Percentiles rank a stretch among this genome's conserved stretches.
phyloP scores from a whole-genome alignment of 139 green algal species.

The Chlorella ohadii region DNA sequence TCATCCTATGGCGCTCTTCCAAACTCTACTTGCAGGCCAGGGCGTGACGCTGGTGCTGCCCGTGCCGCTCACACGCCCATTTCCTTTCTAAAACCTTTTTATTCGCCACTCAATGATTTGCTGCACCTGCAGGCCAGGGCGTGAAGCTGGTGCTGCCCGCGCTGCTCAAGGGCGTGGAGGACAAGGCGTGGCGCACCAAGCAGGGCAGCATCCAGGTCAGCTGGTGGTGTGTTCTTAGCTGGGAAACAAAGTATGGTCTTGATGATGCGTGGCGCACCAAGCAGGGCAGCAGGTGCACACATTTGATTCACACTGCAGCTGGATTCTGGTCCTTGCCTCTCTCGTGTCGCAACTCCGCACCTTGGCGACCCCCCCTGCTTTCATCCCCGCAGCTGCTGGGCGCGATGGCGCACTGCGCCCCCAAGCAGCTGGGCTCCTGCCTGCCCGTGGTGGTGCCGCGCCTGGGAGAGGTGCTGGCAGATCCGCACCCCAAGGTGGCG shows the following conservation, averaged over 20 bases:
- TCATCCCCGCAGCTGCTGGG: constrained; percentile 88
- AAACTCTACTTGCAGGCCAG: too few relatives aligned
- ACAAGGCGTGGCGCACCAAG: constrained; percentile 95
- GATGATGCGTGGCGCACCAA: too few relatives aligned
- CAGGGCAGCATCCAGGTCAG: constrained; percentile 80
- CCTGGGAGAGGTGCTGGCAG: constrained; percentile 78
- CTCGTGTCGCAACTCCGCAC: too few relatives aligned
- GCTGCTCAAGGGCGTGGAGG: constrained; percentile 90
- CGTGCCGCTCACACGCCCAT: too few relatives aligned
- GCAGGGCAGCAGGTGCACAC: too few relatives aligned
- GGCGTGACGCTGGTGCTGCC: too few relatives aligned
- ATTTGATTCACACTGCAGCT: too few relatives aligned
- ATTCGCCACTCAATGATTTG: background rate
- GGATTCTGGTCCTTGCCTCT: too few relatives aligned
- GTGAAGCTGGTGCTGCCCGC: constrained; percentile 97
- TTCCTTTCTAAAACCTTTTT: too few relatives aligned
- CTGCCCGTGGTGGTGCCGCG: constrained; percentile 94
- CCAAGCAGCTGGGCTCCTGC: constrained; percentile 92
- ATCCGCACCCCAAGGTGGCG: constrained; percentile 95
- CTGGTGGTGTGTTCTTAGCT: too few relatives aligned
- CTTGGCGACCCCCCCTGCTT: background rate
- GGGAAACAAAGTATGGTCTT: too few relatives aligned
- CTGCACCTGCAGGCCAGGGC: constrained; percentile 55
- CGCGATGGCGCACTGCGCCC: constrained; percentile 96
- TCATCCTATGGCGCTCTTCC: too few relatives aligned